Conservation (phyloP, 805 yeast species). For the Vanderwaltozyma polyspora region DNA sequence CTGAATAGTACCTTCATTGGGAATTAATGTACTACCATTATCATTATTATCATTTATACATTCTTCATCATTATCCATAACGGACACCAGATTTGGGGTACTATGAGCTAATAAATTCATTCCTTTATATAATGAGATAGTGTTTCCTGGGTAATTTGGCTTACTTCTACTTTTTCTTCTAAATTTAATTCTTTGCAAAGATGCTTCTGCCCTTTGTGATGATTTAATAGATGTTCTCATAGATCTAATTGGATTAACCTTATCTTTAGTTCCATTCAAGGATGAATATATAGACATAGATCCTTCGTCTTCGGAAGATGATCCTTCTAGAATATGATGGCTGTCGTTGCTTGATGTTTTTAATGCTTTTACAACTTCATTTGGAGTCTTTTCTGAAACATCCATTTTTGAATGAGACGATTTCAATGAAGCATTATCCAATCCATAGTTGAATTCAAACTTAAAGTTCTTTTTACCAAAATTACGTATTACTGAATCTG, state of each 20-base stretch:
- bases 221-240: conserved; percentile 36
- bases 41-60: background rate
- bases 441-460: conserved; percentile 24
- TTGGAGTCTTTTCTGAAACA: background rate
- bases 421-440: background rate
- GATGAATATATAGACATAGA: conserved; percentile 59
- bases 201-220: conserved; percentile 54
- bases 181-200: conserved; percentile 47
- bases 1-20: background rate
- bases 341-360: background rate
- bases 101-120: conserved; percentile 20
- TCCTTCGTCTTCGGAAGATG: conserved; percentile 45
- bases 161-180: conserved; percentile 43
- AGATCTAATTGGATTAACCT: conserved; percentile 26
- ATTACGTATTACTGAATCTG: conserved; percentile 14
- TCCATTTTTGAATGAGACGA: background rate
- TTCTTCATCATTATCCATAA: conserved; percentile 12
- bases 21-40: background rate
- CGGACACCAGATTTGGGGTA: conserved; percentile 25
- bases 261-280: conserved; percentile 29
- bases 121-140: conserved; percentile 15
- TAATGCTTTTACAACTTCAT: no score
- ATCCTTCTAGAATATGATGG: background rate
- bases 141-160: conserved; percentile 25
- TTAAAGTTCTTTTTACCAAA: conserved; percentile 21